Evolutionary conservation across 345 rosid genomes (phyloP), one percentile per base, ranked within the genome.

Genomic region (Cochlearia excelsa): DNA sequence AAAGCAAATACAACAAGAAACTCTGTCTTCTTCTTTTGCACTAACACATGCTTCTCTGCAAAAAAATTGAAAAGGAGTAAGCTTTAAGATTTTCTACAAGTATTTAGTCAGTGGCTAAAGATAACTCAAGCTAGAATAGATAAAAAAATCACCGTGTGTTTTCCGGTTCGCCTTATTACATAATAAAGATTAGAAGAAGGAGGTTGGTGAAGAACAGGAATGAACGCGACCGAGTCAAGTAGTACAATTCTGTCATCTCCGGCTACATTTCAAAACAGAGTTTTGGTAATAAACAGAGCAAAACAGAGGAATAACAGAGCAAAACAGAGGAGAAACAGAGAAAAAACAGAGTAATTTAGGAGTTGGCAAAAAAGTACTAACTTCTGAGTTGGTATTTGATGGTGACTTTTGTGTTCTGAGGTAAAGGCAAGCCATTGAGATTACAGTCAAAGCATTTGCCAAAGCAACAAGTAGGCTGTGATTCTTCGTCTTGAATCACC

Each of bases 401-500:
- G 0, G 27, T 60, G 11, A 81, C 51, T 30, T 56, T 70, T 74
- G 70, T 60, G 77, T 83, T 80, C 44, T 81, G 87, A 56, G 94
- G 87, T 68, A 86, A 78, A 39, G 87, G 90, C 3, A 80, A 27
- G 46, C 79, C 73, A 6, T 7, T 46, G 31, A 77, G 63, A 11
- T 27, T 29, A 44, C 61, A 41, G 7, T 33, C 69, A 10, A 60
- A 59, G 26, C 76, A 80, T 30, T 39, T 39, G 1, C 87, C 90
- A 29, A 74, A 81, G 46, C 78, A 84, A 45, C 77, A 72, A 6
- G 63, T 70, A 3, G 78, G 69, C 50, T 71, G 74, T 4, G 82
- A 74, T 67, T 81, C 85, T 68, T 86, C 84, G 4, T 86, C 90
- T 62, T 63, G 77, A 46, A 86, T 79, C 11, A 81, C 82, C 43